These are phyloP conservation scores for Spatholobus suberectus DNA, from an alignment of 306 rosid genomes.

Conservation along the genomic window DNA sequence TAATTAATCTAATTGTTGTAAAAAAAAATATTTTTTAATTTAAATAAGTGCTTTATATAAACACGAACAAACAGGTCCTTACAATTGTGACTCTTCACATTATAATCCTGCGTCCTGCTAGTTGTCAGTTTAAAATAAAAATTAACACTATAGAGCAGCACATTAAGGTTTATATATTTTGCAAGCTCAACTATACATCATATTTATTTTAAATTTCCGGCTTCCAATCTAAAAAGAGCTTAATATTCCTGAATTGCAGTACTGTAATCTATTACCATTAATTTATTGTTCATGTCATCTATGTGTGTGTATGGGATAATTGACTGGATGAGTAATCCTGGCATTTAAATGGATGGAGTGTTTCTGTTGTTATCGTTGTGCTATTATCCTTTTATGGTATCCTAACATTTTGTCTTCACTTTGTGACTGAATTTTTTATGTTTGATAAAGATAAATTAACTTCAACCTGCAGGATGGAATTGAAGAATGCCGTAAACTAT, in stretches of 20 bases:
- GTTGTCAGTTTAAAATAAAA: neutral
- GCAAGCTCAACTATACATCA: neutral
- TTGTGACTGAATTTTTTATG: neutral
- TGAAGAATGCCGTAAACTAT: slow-evolving; percentile 93
- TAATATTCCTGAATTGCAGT: neutral
- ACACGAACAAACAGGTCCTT: neutral
- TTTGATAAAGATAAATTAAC: slow-evolving; percentile 6
- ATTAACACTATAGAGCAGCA: neutral
- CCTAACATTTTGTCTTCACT: slow-evolving; percentile 19
- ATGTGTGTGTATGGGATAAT: slow-evolving; percentile 21
- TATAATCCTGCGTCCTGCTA: neutral
- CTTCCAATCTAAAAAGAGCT: neutral
- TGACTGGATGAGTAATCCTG: neutral
- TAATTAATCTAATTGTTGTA: neutral
- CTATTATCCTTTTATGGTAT: neutral
- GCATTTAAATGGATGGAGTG: slow-evolving; percentile 9
- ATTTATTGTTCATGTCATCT: slow-evolving; percentile 18
- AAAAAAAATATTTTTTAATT: neutral
- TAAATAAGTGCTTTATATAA: neutral
- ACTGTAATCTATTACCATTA: neutral
- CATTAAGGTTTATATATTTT: neutral
- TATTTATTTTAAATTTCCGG: neutral
- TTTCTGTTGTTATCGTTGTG: slow-evolving; percentile 1
- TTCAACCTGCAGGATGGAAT: slow-evolving; percentile 76
- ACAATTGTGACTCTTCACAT: neutral